A percentile compares a stretch with the other conserved stretches of the same genome.
Conservation (phyloP, 345 rosid species). For the Syzygium grande region DNA sequence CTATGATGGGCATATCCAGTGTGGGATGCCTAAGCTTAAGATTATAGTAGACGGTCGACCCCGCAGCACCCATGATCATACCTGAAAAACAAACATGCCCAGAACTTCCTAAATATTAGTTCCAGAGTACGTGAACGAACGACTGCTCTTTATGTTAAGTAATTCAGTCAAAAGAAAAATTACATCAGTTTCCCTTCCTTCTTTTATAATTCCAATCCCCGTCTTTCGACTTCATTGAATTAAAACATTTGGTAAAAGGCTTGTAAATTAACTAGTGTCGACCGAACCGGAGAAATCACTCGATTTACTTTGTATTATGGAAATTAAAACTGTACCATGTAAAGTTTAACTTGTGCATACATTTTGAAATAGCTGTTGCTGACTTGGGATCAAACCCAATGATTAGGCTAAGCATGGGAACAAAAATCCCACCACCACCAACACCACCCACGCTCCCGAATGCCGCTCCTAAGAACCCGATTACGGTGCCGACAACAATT, state of each 20-base stretch:
- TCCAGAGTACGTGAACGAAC: neutral
- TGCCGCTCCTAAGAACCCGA: conserved; percentile 88
- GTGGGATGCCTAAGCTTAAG: conserved; percentile 71
- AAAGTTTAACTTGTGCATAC: conserved; percentile 15
- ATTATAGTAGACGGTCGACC: conserved; percentile 74
- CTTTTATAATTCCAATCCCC: neutral
- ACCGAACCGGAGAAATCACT: neutral
- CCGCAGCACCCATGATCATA: conserved; percentile 86
- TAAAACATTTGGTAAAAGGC: neutral
- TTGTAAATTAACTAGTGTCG: neutral
- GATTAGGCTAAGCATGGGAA: conserved; percentile 71
- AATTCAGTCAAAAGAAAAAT: neutral
- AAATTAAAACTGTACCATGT: neutral
- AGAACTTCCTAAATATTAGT: neutral
- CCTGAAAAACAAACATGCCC: conserved; percentile 26
- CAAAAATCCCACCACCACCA: conserved; percentile 51
- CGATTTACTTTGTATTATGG: neutral
- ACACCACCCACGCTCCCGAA: conserved; percentile 77
- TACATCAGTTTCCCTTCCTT: neutral
- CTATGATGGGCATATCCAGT: conserved; percentile 66
- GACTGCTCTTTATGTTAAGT: neutral
- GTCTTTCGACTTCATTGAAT: neutral
- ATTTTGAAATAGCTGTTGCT: conserved; percentile 77
- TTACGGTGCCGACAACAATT: conserved; percentile 45
- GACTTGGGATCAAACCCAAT: conserved; percentile 85